These are phyloP conservation scores for Candida maesae DNA, from an alignment of 805 yeast species.

Conservation along the genomic window DNA sequence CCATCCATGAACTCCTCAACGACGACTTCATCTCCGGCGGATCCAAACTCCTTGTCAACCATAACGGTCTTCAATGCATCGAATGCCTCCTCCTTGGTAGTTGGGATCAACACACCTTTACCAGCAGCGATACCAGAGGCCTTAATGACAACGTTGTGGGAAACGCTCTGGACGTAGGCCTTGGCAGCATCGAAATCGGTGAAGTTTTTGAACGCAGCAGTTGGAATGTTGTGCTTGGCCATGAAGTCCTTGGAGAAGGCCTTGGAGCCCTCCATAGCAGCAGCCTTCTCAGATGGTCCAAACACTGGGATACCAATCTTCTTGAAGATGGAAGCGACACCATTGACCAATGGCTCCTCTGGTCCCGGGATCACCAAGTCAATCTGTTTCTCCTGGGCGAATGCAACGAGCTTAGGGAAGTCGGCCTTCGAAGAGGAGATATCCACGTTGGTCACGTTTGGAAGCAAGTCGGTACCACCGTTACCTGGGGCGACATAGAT, in stretches of 20 bases:
- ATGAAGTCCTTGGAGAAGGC: conserved; percentile 91
- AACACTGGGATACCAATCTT: conserved; percentile 91
- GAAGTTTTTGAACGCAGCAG: conserved; percentile 87
- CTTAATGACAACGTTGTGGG: conserved; percentile 83
- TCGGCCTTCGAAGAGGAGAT: conserved; percentile 62
- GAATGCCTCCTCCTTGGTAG: conserved; percentile 76
- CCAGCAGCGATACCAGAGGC: conserved; percentile 99
- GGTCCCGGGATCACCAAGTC: conserved; percentile 93
- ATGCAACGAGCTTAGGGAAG: conserved; percentile 64
- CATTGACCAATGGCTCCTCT: conserved; percentile 98
- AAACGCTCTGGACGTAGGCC: conserved; percentile 57
- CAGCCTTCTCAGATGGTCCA: conserved; percentile 93
- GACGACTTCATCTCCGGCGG: conserved; percentile 93
- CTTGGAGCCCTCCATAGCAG: conserved; percentile 95
- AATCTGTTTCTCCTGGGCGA: conserved; percentile 65
- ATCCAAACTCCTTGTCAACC: conserved; percentile 85
- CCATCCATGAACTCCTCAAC: conserved; percentile 96
- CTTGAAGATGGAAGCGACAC: conserved; percentile 68
- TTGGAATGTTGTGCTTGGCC: conserved; percentile 89
- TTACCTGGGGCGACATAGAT: conserved; percentile 96
- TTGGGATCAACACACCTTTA: conserved; percentile 94
- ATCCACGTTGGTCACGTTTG: conserved; percentile 66
- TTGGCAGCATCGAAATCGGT: conserved; percentile 72
- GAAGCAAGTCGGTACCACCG: conserved; percentile 73
- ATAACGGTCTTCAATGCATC: conserved; percentile 82